phyloP scores from a whole-genome alignment of 2,329 filamentous ascomycete species.

The Huntiella decipiens region DNA sequence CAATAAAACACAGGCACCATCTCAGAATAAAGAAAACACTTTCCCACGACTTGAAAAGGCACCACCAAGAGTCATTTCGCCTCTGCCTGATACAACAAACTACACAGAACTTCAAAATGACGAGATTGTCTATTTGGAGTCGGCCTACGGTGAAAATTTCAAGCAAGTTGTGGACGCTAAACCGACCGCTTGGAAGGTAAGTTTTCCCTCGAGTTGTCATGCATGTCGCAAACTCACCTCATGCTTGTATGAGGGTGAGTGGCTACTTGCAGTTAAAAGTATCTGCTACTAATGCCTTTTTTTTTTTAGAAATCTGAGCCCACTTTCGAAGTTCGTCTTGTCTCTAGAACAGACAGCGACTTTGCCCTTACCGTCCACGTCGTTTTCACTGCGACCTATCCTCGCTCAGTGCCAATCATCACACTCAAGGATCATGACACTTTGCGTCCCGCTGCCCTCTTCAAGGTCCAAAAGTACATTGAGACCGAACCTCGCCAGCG shows the following conservation, averaged over 20 bases:
- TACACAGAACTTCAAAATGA: conserved; percentile 77
- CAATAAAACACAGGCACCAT: background rate
- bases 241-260: conserved; percentile 3
- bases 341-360: conserved; percentile 52
- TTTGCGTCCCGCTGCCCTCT: conserved; percentile 50
- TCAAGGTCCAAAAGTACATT: conserved; percentile 47
- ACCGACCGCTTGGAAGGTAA: conserved; percentile 63
- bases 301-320: conserved; percentile 52
- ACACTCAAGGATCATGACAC: conserved; percentile 44
- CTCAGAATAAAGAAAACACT: conserved; percentile 12
- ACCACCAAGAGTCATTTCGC: no score
- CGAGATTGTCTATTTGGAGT: conserved; percentile 66
- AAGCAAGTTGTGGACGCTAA: conserved; percentile 50
- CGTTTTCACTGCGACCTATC: conserved; percentile 76
- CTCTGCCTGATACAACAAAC: conserved; percentile 30
- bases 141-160: conserved; percentile 84
- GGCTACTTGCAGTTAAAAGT: background rate
- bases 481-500: conserved; percentile 38
- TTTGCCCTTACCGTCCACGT: conserved; percentile 55
- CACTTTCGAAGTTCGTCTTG: conserved; percentile 63
- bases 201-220: conserved; percentile 12
- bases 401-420: conserved; percentile 60
- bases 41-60: conserved; percentile 30
- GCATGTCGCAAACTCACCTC: background rate
- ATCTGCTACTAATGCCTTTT: background rate